Evolutionary conservation across 2,329 filamentous ascomycete genomes (phyloP), one percentile per base, ranked within the genome.

Genomic region (Eurotiales sp.): DNA sequence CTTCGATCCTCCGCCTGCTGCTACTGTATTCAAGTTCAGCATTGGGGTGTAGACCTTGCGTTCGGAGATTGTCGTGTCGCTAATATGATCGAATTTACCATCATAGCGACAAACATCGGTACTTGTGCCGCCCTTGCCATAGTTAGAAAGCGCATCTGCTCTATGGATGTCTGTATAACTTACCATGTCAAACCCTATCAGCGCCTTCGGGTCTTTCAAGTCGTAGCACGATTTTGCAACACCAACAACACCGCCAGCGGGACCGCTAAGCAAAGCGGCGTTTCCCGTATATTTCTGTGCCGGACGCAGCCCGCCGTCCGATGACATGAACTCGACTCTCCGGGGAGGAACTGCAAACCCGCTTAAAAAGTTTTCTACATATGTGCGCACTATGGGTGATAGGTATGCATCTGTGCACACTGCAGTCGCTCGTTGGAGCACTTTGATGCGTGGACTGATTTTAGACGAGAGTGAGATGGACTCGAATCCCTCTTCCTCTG

Each of bases 41-140:
- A 95, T 90, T 0, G 90, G 90, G 1, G 87, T 90, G 62, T 93
- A 88, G n/a, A 96, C 92, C 0, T 90, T 92, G 1, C 95, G 88
- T 10, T 90, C 90, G 0, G 90, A 90, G 1, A 88, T 95, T 0
- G 88, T 95, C 0, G 88, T 95, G 70, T 95, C 90, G 58, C 95
- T 95, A 1, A 95, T 88, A 61, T 96, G 90, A 61, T 96, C 90
- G 61, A 93, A 93, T 47, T 87, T 77, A 11, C 90, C 90, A 51
- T 86, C 87, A 61, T 92, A 96, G 48, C 91, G 78, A 36, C 87
- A 92, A 10, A 96, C 64, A 66, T 96, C 91, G 1, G 91, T 96
- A 56, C 85, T 90, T 0, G 90, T 96, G 11, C 90, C 90, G 29
- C 89, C 89, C 91, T 96, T 96, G 61, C 96, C 90, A 64, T 95